These are phyloP conservation scores for Plasmodium sp. DNA, from an alignment of 169 alveolate species.

Conservation along the genomic window DNA sequence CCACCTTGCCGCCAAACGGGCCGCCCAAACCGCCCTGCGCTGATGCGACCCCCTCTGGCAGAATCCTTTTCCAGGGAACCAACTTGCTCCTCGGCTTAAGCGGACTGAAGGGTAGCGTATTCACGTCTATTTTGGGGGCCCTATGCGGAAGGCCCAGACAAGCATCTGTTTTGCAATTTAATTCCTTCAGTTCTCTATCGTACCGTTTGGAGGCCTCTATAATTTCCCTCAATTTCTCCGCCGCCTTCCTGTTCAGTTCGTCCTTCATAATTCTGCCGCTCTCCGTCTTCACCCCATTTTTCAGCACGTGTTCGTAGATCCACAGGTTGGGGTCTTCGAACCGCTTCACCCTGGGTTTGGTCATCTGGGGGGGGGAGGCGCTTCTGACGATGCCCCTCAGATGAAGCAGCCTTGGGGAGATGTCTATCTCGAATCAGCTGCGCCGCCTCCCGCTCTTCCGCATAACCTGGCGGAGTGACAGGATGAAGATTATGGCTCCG, in stretches of 20 bases:
- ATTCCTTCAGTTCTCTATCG: constrained; percentile 48
- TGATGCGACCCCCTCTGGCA: background rate
- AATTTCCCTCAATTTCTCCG: constrained; percentile 25
- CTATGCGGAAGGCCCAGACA: background rate
- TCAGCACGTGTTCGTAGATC: constrained; percentile 58
- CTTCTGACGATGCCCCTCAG: too few relatives aligned
- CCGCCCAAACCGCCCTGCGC: background rate
- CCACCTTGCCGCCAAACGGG: background rate
- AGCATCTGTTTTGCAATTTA: background rate
- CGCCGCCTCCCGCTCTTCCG: background rate
- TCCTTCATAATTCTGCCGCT: background rate
- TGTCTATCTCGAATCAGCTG: background rate
- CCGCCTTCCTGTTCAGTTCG: constrained; percentile 1
- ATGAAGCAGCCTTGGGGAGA: background rate
- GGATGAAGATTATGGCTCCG: background rate
- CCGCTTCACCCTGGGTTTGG: constrained; percentile 8
- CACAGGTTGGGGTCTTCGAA: constrained; percentile 68
- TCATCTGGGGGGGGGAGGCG: background rate
- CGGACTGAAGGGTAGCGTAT: background rate
- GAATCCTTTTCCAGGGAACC: background rate
- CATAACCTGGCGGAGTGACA: background rate
- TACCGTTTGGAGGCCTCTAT: constrained; percentile 44
- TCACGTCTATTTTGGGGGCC: constrained; percentile 19
- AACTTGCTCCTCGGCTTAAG: background rate
- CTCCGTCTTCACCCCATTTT: background rate